These are phyloP conservation scores for Microdochium bolleyi DNA, from an alignment of 2,329 filamentous ascomycete species.

Conservation along the genomic window DNA sequence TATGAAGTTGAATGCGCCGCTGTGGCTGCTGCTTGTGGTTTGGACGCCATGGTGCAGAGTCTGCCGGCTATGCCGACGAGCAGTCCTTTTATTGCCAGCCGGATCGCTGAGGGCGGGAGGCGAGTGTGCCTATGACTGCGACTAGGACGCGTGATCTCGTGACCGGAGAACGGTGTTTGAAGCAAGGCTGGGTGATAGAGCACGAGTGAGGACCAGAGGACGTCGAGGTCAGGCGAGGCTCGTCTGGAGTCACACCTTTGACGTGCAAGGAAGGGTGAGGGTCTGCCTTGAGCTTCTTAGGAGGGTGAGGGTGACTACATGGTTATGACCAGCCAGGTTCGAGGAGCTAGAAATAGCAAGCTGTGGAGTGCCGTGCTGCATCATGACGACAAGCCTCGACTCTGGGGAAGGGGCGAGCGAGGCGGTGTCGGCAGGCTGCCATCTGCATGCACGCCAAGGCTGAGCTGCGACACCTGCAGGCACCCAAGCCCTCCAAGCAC, in stretches of 20 bases:
- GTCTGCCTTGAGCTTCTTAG: too few species aligned
- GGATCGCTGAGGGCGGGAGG: background rate
- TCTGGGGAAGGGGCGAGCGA: too few species aligned
- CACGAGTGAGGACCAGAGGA: background rate
- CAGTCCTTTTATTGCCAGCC: background rate
- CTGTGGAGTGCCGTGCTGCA: too few species aligned
- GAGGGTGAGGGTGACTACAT: too few species aligned
- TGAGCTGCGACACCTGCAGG: too few species aligned
- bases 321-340: too few species aligned
- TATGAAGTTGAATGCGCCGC: slow-evolving; percentile 3
- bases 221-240: background rate
- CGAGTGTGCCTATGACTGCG: background rate
- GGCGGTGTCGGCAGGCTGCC: too few species aligned
- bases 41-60: background rate
- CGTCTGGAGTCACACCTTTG: background rate
- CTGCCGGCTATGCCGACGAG: background rate
- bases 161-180: background rate
- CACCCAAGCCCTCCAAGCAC: too few species aligned
- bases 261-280: background rate
- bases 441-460: too few species aligned
- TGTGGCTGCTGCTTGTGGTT: slow-evolving; percentile 9
- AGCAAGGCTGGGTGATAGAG: background rate
- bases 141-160: background rate
- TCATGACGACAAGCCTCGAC: too few species aligned
- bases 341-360: too few species aligned